Conservation (phyloP, 768 basidiomycete species). For the Neoboletus subvelutipes region DNA sequence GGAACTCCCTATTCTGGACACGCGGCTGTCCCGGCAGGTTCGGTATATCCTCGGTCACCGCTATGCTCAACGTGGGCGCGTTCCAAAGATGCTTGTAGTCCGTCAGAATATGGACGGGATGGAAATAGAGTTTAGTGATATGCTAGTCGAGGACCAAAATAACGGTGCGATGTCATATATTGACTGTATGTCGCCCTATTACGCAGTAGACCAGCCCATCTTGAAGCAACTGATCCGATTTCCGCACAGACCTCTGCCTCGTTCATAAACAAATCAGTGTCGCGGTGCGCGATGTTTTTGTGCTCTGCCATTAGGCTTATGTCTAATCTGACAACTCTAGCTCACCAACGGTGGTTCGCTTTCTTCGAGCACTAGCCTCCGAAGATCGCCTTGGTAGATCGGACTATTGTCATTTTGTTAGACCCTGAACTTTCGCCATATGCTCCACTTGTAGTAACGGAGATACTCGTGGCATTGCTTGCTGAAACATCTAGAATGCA, state of each 20-base stretch:
- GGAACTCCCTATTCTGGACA: conserved; percentile 66
- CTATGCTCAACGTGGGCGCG: conserved; percentile 50
- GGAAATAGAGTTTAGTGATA: conserved; percentile 95
- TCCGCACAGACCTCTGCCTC: conserved; percentile 32
- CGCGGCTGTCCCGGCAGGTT: conserved; percentile 78
- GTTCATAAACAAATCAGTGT: conserved; percentile 34
- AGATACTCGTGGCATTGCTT: conserved; percentile 4
- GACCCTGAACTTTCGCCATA: neutral
- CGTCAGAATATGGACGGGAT: conserved; percentile 91
- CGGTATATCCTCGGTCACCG: conserved; percentile 81
- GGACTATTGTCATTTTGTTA: conserved; percentile 1
- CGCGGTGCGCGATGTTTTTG: conserved; percentile 21
- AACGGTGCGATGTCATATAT: conserved; percentile 92
- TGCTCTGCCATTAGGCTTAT: neutral
- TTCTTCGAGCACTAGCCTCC: conserved; percentile 24
- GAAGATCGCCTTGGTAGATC: conserved; percentile 35
- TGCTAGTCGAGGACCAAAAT: conserved; percentile 96
- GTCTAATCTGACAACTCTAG: conserved; percentile 15
- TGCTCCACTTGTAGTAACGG: conserved; percentile 10
- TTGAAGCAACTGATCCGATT: neutral
- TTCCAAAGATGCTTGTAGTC: conserved; percentile 67
- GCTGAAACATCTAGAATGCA: conserved; percentile 6
- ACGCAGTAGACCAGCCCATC: neutral
- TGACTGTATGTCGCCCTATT: conserved; percentile 62
- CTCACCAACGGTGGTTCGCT: conserved; percentile 34